These are phyloP conservation scores for Circinella umbellata DNA, from an alignment of 371 early-diverging fungal genomes.

Conservation along the genomic window DNA sequence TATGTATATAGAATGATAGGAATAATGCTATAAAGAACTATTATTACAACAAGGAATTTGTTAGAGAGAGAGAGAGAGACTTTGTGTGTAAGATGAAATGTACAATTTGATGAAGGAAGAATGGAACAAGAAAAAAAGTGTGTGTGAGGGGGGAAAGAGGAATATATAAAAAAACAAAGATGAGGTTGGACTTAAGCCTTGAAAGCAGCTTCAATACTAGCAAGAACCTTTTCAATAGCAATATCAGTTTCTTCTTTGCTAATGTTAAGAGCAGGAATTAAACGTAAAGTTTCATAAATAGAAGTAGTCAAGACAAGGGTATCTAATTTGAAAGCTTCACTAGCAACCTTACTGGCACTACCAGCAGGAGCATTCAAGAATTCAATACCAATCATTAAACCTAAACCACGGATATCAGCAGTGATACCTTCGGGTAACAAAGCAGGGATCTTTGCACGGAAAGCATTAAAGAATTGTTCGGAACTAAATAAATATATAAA, in stretches of 20 bases:
- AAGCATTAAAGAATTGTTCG: constrained; percentile 50
- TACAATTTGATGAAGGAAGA: too few relatives aligned
- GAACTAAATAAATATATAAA: too few relatives aligned
- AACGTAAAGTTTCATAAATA: constrained; percentile 59
- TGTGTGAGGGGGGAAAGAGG: not conserved
- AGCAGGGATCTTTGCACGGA: constrained; percentile 40
- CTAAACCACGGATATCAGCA: constrained; percentile 60
- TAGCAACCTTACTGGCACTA: constrained; percentile 40
- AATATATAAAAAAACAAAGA: not conserved
- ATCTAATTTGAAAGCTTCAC: constrained; percentile 50
- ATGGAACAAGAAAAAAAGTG: not conserved
- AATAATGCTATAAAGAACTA: too few relatives aligned
- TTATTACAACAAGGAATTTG: too few relatives aligned
- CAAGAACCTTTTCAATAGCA: constrained; percentile 46
- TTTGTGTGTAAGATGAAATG: too few relatives aligned
- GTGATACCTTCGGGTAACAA: constrained; percentile 46
- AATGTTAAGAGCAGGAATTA: constrained; percentile 63
- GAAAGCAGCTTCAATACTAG: constrained; percentile 44
- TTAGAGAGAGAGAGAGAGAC: too few relatives aligned
- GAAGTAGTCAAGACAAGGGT: constrained; percentile 60
- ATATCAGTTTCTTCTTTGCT: constrained; percentile 55
- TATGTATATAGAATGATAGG: too few relatives aligned
- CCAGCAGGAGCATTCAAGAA: constrained; percentile 51
- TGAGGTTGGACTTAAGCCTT: constrained; percentile 23
- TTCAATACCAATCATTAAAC: constrained; percentile 67